Percentiles rank a stretch among this genome's conserved stretches.
phyloP scores from a whole-genome alignment of 208 protist genomes.

The Crithidia brevicula region DNA sequence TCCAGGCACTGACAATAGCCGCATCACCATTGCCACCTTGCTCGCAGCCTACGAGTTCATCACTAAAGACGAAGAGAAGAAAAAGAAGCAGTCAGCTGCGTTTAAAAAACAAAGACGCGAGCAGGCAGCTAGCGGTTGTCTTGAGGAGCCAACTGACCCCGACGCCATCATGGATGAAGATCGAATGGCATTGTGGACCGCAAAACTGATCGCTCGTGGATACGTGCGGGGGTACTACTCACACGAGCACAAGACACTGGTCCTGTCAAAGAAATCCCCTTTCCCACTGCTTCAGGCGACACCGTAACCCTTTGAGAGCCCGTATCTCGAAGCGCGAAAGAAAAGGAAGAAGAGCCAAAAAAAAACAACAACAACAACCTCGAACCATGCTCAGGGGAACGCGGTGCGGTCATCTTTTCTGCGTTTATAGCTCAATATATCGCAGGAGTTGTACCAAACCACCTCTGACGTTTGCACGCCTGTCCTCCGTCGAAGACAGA shows the following conservation, averaged over 20 bases:
- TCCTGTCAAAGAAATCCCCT: conserved; percentile 69
- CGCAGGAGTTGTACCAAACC: too few relatives aligned
- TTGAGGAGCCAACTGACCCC: conserved; percentile 10
- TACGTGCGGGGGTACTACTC: conserved; percentile 83
- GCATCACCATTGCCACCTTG: conserved; percentile 62
- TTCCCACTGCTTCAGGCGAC: conserved; percentile 57
- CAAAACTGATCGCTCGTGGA: conserved; percentile 70
- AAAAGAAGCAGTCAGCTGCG: not conserved
- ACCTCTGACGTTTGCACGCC: too few relatives aligned
- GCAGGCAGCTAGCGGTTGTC: not conserved
- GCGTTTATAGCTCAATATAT: too few relatives aligned
- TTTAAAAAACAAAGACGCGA: conserved; percentile 28
- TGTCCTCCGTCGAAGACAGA: too few relatives aligned
- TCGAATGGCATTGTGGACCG: conserved; percentile 71
- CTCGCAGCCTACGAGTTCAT: conserved; percentile 55
- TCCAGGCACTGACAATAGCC: conserved; percentile 65
- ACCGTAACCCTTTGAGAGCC: too few relatives aligned
- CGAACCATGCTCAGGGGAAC: too few relatives aligned
- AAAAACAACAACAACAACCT: not conserved
- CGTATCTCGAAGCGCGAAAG: too few relatives aligned
- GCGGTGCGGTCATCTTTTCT: too few relatives aligned
- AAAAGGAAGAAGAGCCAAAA: not conserved
- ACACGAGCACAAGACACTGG: conserved; percentile 82
- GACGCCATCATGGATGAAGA: conserved; percentile 55
- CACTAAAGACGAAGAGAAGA: conserved; percentile 21